Percentiles rank a stretch among this genome's conserved stretches.
phyloP scores from a whole-genome alignment of 1,139 yeast species.

The Geotrichum bryndzae region DNA sequence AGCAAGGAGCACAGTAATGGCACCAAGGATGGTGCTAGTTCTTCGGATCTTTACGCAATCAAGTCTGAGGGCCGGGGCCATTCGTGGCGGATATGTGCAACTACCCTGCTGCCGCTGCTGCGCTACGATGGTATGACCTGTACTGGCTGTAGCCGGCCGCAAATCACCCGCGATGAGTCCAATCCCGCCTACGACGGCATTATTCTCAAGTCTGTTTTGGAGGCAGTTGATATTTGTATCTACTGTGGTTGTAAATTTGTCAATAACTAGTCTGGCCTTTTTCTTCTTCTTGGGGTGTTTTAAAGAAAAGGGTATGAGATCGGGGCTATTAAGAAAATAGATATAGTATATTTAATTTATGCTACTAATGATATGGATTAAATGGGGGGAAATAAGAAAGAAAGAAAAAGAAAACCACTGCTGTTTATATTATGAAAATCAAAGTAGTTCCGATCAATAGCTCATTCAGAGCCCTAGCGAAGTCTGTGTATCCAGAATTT shows the following conservation, averaged over 20 bases:
- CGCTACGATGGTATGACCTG: conserved; percentile 13
- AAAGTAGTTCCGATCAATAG: neutral
- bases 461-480: no score
- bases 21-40: neutral
- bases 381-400: neutral
- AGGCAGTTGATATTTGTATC: conserved; percentile 15
- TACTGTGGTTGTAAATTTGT: conserved; percentile 16
- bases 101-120: conserved; percentile 13
- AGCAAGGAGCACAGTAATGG: neutral
- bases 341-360: no score
- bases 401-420: neutral
- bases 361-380: neutral
- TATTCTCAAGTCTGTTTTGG: conserved; percentile 1
- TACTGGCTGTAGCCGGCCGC: conserved; percentile 14
- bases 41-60: conserved; percentile 4
- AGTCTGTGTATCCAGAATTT: no score
- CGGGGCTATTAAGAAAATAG: neutral
- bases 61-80: conserved; percentile 9
- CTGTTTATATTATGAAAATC: neutral
- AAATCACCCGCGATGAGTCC: neutral
- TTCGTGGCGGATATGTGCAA: conserved; percentile 14
- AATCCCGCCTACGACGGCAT: neutral
- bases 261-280: neutral
- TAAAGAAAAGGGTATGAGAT: neutral
- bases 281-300: neutral